Evolutionary conservation across 768 basidiomycete genomes (phyloP).

Genomic region (Strobilomyces confusus): DNA sequence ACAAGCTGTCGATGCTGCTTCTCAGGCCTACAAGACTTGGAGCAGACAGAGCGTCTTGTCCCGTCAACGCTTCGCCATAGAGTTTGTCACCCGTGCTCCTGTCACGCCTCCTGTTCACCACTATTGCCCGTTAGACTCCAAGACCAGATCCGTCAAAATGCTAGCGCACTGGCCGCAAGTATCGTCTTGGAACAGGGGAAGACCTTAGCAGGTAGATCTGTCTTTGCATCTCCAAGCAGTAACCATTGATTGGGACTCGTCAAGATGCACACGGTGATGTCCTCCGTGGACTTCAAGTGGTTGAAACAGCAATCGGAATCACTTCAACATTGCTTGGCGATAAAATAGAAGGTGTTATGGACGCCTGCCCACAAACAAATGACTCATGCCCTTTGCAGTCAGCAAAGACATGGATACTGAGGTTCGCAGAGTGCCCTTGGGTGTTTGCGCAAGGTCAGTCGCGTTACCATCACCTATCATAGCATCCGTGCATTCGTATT

Average conservation of each 20-base stretch:
- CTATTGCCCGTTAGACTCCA: constrained; percentile 60
- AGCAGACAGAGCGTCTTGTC: constrained; percentile 78
- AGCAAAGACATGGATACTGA: constrained; percentile 97
- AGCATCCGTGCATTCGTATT: not conserved
- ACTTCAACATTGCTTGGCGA: constrained; percentile 86
- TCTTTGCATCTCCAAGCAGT: not conserved
- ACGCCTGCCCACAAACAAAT: not conserved
- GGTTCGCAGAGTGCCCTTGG: constrained; percentile 77
- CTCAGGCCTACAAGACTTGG: constrained; percentile 86
- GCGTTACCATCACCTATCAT: not conserved
- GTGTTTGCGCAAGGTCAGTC: constrained; percentile 70
- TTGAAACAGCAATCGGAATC: constrained; percentile 74
- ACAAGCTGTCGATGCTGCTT: constrained; percentile 78
- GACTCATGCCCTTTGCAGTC: constrained; percentile 43
- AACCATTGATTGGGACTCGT: not conserved
- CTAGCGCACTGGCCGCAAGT: constrained; percentile 79
- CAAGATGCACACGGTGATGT: constrained; percentile 94
- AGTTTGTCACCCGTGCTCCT: constrained; percentile 51
- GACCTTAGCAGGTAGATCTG: constrained; percentile 68
- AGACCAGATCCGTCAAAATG: constrained; percentile 77
- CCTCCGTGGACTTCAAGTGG: constrained; percentile 87
- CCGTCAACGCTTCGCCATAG: constrained; percentile 83
- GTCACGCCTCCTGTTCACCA: constrained; percentile 3
- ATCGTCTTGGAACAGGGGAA: constrained; percentile 97
- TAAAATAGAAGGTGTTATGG: constrained; percentile 75